Evolutionary conservation across 116 monocot species (phyloP).

Genomic region (Iris pallida): DNA sequence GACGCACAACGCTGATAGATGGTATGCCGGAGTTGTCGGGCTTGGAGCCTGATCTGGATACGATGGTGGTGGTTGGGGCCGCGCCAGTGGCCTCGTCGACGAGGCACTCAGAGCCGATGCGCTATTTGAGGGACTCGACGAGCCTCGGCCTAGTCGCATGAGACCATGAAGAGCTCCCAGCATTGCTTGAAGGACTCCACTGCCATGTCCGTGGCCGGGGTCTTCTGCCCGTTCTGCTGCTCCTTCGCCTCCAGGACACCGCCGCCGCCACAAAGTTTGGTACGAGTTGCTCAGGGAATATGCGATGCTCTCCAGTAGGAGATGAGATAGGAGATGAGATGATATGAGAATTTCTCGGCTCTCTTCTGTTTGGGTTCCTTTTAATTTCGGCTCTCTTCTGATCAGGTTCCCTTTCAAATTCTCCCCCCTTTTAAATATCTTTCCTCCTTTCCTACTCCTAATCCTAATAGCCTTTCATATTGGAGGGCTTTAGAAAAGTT

Average conservation of each 20-base stretch:
- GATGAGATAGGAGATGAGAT: too few relatives aligned
- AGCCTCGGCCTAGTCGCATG: conserved; percentile 90
- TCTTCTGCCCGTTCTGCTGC: conserved; percentile 45
- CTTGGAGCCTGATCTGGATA: background rate
- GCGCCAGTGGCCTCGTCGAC: conserved; percentile 94
- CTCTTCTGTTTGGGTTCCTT: too few relatives aligned
- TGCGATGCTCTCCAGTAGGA: conserved; percentile 65
- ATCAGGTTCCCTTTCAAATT: too few relatives aligned
- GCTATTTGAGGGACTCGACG: conserved; percentile 80
- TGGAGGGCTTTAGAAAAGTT: too few relatives aligned
- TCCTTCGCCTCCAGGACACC: conserved; percentile 60
- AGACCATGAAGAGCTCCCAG: conserved; percentile 88
- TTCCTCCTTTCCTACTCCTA: too few relatives aligned
- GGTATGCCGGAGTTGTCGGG: conserved; percentile 51
- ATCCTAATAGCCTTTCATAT: too few relatives aligned
- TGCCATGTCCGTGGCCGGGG: conserved; percentile 50
- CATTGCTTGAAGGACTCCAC: conserved; percentile 81
- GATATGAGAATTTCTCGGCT: too few relatives aligned
- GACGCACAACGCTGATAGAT: conserved; percentile 80
- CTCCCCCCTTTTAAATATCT: too few relatives aligned
- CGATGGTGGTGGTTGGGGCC: conserved; percentile 9
- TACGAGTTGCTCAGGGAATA: conserved; percentile 61
- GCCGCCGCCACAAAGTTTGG: conserved; percentile 67
- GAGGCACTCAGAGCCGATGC: conserved; percentile 97
- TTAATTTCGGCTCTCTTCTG: too few relatives aligned